Evolutionary conservation across 768 basidiomycete species (phyloP), one percentile per base, ranked within the genome.

Genomic region (Gautieria morchelliformis): DNA sequence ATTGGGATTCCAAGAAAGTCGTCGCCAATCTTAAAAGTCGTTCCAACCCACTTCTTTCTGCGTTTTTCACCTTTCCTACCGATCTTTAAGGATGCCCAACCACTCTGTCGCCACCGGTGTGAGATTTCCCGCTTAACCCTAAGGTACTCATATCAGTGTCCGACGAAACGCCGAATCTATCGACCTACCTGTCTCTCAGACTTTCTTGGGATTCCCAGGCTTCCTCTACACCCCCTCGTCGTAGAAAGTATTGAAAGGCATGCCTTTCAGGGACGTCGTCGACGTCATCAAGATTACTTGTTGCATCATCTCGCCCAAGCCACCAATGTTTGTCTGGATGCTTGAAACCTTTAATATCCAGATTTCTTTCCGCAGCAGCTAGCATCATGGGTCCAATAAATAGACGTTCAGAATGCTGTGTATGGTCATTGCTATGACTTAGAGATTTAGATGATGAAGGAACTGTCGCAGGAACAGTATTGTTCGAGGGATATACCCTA

Each of bases 331-430:
- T 32, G 5, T 19, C 42, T 10, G 27, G 8, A 19, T 10, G 56
- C 41, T 71, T 64, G n/a, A 65, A 66, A 61, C 80, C 74, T 46
- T 71, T 68, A 52, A 67, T 68, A 4, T 69, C 69, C 55, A 80
- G 69, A 56, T 81, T 73, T 56, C 75, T 79, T 64, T 84, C 82
- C 12, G 24, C 56, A 33, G 32, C 46, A 12, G 33, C 33, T 5
- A 20, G 8, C 19, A 87, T 88, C 74, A 90, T 76, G 4, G 89
- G 85, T 0, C 89, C 89, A 45, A 92, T 74, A 69, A 90, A 90
- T 53, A 84, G 67, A 32, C 89, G 78, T 55, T 20, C 51, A 5
- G 51, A 22, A 15, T 15, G 32, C 22, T 30, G 51, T n/a, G 51
- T n/a, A 39, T 52, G 51, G 10, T 19, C 51, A 52, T 40, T 32